phyloP scores from a whole-genome alignment of 495 filamentous ascomycete species.

The Trichoderma reesei region DNA sequence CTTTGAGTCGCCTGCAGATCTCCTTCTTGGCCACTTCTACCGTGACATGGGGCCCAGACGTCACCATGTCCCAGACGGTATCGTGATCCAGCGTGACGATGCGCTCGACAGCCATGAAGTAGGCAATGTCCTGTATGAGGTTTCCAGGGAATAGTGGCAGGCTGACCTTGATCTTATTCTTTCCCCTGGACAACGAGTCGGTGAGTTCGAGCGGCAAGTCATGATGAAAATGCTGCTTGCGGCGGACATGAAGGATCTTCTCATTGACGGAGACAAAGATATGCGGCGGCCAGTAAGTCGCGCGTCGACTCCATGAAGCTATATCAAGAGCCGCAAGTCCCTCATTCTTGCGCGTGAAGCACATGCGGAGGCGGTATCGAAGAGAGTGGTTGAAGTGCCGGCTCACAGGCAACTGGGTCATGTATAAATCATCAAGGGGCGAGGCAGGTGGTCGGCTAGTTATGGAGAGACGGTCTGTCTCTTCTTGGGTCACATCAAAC shows the following conservation, averaged over 20 bases:
- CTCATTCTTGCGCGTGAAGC: conserved; percentile 11
- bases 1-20: conserved; percentile 41
- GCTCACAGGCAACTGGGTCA: conserved; percentile 15
- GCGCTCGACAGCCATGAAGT: conserved; percentile 53
- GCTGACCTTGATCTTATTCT: conserved; percentile 49
- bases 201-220: conserved; percentile 70
- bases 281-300: conserved; percentile 62
- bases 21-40: conserved; percentile 29
- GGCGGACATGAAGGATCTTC: conserved; percentile 44
- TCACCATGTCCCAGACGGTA: conserved; percentile 34
- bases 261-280: conserved; percentile 63
- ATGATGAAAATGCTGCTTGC: conserved; percentile 60
- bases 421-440: conserved; percentile 14
- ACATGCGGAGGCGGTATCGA: conserved; percentile 32
- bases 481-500: neutral
- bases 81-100: conserved; percentile 45
- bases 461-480: neutral
- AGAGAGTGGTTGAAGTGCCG: conserved; percentile 29
- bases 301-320: conserved; percentile 48
- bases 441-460: conserved; percentile 13
- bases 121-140: conserved; percentile 28
- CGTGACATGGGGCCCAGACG: conserved; percentile 23
- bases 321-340: conserved; percentile 12
- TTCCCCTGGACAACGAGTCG: conserved; percentile 35
- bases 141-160: conserved; percentile 31